phyloP scores from a whole-genome alignment of 202 grass and related monocot genomes.

The Saccharum hybrid region DNA sequence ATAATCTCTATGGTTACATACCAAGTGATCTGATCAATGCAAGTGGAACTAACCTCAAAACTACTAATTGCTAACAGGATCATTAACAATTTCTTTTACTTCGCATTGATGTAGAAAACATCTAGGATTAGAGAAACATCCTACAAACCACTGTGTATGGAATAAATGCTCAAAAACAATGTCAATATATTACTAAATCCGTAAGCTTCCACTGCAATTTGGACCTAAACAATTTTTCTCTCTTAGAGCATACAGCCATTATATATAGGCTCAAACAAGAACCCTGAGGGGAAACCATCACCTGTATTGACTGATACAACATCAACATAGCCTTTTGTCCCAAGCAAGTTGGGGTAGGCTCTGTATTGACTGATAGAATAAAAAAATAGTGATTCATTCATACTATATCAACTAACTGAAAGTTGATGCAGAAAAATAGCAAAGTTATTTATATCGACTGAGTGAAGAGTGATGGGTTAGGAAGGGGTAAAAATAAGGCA shows the following conservation, averaged over 20 bases:
- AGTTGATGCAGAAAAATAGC: constrained; percentile 12
- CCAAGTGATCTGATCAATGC: neutral
- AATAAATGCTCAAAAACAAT: constrained; percentile 27
- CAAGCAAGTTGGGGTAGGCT: no score
- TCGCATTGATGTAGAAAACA: neutral
- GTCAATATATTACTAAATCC: neutral
- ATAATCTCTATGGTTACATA: constrained; percentile 1
- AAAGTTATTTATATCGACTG: neutral
- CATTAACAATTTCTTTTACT: neutral
- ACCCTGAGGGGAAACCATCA: neutral
- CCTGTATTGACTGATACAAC: no score
- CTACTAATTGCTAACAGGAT: constrained; percentile 16
- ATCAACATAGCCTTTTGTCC: no score
- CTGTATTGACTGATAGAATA: neutral
- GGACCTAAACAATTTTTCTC: neutral
- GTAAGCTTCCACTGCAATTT: constrained; percentile 10
- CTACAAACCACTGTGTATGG: constrained; percentile 31
- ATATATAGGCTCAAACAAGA: constrained; percentile 6
- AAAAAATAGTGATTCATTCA: neutral
- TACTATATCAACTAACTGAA: constrained; percentile 11
- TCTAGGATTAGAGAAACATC: neutral
- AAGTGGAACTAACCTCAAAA: constrained; percentile 28
- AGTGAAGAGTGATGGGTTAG: neutral
- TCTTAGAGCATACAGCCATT: constrained; percentile 21
- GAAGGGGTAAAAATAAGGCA: constrained; percentile 13